Evolutionary conservation across 306 rosid species (phyloP).

Genomic region (Vigna reflexopilosa): DNA sequence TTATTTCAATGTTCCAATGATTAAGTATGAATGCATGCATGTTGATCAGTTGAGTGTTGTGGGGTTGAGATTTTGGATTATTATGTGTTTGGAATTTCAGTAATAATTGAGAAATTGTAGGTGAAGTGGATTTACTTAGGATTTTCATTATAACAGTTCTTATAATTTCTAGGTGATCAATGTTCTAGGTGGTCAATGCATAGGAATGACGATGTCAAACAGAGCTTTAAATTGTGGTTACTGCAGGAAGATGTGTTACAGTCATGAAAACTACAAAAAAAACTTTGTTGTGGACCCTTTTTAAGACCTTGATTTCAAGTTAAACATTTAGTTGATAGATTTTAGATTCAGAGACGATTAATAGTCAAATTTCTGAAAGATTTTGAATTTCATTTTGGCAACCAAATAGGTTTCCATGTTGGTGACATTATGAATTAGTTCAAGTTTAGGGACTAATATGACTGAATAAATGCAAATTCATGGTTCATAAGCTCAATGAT

Average conservation of each 20-base stretch:
- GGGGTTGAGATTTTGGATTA: constrained; percentile 1
- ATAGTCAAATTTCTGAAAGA: background rate
- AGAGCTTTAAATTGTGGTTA: too few relatives aligned
- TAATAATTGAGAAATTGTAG: background rate
- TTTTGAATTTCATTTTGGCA: background rate
- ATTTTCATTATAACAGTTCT: constrained; percentile 8
- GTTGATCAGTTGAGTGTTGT: constrained; percentile 20
- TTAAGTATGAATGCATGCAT: constrained; percentile 3
- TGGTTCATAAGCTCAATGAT: background rate
- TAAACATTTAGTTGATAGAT: too few relatives aligned
- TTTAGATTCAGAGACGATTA: background rate
- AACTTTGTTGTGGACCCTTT: too few relatives aligned
- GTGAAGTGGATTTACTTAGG: background rate
- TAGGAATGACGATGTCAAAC: background rate
- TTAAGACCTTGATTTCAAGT: too few relatives aligned
- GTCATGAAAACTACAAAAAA: too few relatives aligned
- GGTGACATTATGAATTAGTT: background rate
- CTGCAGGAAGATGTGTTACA: too few relatives aligned
- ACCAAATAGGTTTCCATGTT: background rate
- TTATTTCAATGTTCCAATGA: constrained; percentile 11
- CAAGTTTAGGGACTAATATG: background rate
- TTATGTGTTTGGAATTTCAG: constrained; percentile 1
- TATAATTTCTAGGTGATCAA: background rate
- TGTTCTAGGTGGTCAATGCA: constrained; percentile 24
- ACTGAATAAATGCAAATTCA: background rate